Evolutionary conservation across 139 green algal genomes (phyloP).

Genomic region (Picochlorum sp.): DNA sequence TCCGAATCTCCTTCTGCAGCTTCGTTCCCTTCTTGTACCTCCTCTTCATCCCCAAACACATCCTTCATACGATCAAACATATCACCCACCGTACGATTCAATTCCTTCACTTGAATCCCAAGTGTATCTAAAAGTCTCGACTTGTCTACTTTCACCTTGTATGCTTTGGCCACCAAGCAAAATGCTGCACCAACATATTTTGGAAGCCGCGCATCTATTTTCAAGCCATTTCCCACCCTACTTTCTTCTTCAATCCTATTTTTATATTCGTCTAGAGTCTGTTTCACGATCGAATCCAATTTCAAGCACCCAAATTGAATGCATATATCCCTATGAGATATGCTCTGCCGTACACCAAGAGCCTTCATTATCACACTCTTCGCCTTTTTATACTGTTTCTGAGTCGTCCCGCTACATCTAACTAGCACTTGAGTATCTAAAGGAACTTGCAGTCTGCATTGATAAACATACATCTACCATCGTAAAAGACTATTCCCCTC

Average conservation of each 20-base stretch:
- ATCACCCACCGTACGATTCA: background rate
- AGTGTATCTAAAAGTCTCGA: constrained; percentile 6
- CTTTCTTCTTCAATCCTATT: background rate
- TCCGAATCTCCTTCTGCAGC: background rate
- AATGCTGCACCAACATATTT: constrained; percentile 17
- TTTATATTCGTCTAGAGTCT: constrained; percentile 12
- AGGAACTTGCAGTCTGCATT: background rate
- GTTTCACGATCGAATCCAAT: background rate
- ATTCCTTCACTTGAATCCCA: constrained; percentile 9
- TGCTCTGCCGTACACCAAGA: background rate
- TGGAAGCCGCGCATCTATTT: constrained; percentile 2
- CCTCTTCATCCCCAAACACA: background rate
- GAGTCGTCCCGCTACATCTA: background rate
- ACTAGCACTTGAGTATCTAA: background rate
- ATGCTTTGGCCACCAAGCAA: constrained; percentile 11
- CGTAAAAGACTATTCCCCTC: no score
- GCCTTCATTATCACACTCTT: constrained; percentile 11
- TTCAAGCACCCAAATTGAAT: constrained; percentile 19
- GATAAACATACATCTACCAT: no score
- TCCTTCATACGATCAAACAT: background rate
- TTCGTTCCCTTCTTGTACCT: background rate
- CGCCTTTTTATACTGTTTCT: constrained; percentile 10
- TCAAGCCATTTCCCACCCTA: background rate
- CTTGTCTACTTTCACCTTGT: constrained; percentile 18
- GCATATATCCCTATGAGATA: constrained; percentile 14